These are phyloP conservation scores for Sechiopsis laciniata DNA, from an alignment of 306 rosid genomes.

Conservation along the genomic window DNA sequence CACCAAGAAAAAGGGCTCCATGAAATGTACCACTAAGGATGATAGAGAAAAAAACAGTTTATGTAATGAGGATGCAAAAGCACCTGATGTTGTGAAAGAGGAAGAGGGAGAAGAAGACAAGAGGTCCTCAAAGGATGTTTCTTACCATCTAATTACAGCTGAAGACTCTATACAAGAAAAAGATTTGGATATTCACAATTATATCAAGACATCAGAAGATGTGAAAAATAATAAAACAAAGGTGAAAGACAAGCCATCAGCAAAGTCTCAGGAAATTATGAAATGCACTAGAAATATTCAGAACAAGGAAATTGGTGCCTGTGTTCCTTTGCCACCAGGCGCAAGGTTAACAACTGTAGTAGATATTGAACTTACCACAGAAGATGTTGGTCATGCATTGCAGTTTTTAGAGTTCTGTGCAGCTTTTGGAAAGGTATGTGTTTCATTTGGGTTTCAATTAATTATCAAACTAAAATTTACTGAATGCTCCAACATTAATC, in stretches of 20 bases:
- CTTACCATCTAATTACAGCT: background rate
- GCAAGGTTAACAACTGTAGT: conserved; percentile 33
- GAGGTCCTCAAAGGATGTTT: no score
- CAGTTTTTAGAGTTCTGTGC: conserved; percentile 73
- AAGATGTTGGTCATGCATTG: conserved; percentile 62
- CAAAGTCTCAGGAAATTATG: no score
- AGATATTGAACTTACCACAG: conserved; percentile 45
- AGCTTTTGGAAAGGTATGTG: conserved; percentile 62
- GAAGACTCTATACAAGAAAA: conserved; percentile 17
- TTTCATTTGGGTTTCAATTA: background rate
- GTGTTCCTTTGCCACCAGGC: conserved; percentile 49
- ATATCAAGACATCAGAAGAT: conserved; percentile 15
- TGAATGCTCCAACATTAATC: no score
- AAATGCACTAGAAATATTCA: background rate
- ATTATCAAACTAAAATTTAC: no score
- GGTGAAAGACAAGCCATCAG: conserved; percentile 21
- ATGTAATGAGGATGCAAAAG: conserved; percentile 6
- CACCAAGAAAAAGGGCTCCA: conserved; percentile 17
- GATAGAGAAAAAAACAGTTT: conserved; percentile 9
- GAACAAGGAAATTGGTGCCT: conserved; percentile 15
- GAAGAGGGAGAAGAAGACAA: no score
- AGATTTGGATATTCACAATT: conserved; percentile 14
- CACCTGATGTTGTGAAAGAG: no score
- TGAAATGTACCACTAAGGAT: conserved; percentile 12
- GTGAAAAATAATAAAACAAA: conserved; percentile 25